Percentiles rank a stretch among this genome's conserved stretches.
Conservation (phyloP, 257 asterid genomes). For the Asclepias syriaca region DNA sequence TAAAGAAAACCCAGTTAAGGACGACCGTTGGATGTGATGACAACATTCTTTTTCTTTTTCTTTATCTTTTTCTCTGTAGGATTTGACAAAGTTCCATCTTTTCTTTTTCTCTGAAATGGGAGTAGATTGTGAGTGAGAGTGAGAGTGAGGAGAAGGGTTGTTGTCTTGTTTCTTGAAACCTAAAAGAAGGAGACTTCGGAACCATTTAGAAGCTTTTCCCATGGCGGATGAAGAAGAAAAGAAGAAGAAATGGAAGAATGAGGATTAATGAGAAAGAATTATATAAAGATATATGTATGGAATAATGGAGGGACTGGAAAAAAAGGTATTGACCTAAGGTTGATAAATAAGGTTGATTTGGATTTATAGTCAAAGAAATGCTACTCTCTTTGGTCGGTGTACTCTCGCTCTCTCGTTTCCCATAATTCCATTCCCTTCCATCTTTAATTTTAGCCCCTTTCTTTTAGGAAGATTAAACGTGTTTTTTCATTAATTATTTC, state of each 20-base stretch:
- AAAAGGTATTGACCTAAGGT: not conserved
- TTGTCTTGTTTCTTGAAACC: constrained; percentile 50
- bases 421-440: too few relatives aligned
- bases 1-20: not conserved
- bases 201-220: constrained; percentile 89
- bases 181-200: constrained; percentile 69
- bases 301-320: too few relatives aligned
- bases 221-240: constrained; percentile 19
- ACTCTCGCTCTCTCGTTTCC: too few relatives aligned
- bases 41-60: constrained; percentile 28
- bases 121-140: constrained; percentile 5
- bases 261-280: not conserved
- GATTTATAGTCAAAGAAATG: too few relatives aligned
- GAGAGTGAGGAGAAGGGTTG: constrained; percentile 7
- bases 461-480: too few relatives aligned
- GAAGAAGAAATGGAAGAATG: not conserved
- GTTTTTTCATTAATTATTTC: too few relatives aligned
- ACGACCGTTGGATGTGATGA: constrained; percentile 2
- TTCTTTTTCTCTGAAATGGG: constrained; percentile 34
- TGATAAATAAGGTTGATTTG: too few relatives aligned
- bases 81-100: constrained; percentile 58
- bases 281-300: too few relatives aligned
- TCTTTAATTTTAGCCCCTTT: too few relatives aligned
- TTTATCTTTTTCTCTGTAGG: constrained; percentile 29
- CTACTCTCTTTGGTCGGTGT: too few relatives aligned